Evolutionary conservation across 23 red algal genomes (phyloP), one percentile per base, ranked within the genome.

Genomic region (Chondrus crispus): DNA sequence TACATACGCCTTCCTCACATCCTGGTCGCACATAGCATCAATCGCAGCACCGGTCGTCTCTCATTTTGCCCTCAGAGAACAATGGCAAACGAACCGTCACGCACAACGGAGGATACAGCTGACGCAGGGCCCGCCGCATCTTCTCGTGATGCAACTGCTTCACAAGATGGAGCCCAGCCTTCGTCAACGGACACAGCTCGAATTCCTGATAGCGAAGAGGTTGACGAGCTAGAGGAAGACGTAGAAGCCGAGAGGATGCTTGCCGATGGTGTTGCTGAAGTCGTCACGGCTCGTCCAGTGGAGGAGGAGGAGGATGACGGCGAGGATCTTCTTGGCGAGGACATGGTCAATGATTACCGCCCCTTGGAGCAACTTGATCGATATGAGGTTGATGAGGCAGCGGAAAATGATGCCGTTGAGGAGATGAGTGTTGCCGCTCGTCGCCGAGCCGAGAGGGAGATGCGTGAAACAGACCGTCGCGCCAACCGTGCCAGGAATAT

Each of bases 281-380:
- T 90, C 3, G 68, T 81, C 86, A 46, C 52, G 8, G 52, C 64
- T 51, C 29, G 80, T 26, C 41, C 62, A 18, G 42, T 51, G 14
- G 84, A 96, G n/a, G 89, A 94, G 20, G 88, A 91, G 12, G 96
- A 98, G 68, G 92, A 90, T 5, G 94, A 95, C 29, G 97, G 97
- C 2, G 97, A 99, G 51, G 97, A 99, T 70, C 91, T 99, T 24
- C 88, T 96, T 19, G 91, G 96, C 22, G 97, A 99, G 33, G 91
- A 99, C 37, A 96, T 99, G 94, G 70, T 76, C 55, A 92, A 88
- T 54, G 97, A 99, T 72, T 99, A 99, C 60, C 75, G 74, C n/a
- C 86, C 90, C 22, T 41, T 91, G 30, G 85, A 79, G 11, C 87
- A 96, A 42, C 87, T 94, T 33, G 97, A 99, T 63, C 73, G 58